phyloP scores from a whole-genome alignment of 768 basidiomycete genomes.

The Leccinum uliginosum region DNA sequence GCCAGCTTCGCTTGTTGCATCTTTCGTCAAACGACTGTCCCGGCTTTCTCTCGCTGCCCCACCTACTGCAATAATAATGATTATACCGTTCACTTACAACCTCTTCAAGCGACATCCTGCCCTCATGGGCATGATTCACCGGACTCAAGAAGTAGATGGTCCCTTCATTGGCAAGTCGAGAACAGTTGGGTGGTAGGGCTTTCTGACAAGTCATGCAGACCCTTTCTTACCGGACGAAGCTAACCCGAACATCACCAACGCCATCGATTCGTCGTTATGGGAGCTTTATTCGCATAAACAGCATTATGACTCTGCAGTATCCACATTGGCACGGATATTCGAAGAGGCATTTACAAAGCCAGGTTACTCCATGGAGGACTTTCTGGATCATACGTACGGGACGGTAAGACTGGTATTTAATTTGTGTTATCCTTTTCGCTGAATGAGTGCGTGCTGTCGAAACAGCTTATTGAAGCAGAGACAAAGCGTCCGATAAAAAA shows the following conservation, averaged over 20 bases:
- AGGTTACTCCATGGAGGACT: constrained; percentile 88
- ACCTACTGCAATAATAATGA: constrained; percentile 85
- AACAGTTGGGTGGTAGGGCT: not conserved
- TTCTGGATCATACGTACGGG: constrained; percentile 88
- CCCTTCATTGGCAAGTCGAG: constrained; percentile 31
- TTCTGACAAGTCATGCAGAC: constrained; percentile 39
- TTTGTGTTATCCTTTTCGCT: not conserved
- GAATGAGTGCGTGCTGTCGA: constrained; percentile 1
- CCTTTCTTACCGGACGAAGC: constrained; percentile 63
- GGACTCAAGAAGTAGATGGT: constrained; percentile 37
- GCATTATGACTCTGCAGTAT: constrained; percentile 86
- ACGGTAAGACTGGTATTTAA: constrained; percentile 50
- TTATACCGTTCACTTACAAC: constrained; percentile 93
- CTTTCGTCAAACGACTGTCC: constrained; percentile 89
- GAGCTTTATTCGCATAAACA: constrained; percentile 74
- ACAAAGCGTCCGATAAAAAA: constrained; percentile 72
- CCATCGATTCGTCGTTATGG: constrained; percentile 89
- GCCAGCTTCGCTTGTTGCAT: constrained; percentile 86
- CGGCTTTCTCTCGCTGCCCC: constrained; percentile 81
- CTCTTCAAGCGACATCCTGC: constrained; percentile 87
- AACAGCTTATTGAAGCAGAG: constrained; percentile 85
- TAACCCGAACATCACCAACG: constrained; percentile 74
- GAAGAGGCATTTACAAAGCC: constrained; percentile 93
- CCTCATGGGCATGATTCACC: constrained; percentile 91
- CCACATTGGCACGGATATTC: constrained; percentile 84